These are phyloP conservation scores for Lactarius quietus DNA, from an alignment of 768 basidiomycete genomes.

Conservation along the genomic window DNA sequence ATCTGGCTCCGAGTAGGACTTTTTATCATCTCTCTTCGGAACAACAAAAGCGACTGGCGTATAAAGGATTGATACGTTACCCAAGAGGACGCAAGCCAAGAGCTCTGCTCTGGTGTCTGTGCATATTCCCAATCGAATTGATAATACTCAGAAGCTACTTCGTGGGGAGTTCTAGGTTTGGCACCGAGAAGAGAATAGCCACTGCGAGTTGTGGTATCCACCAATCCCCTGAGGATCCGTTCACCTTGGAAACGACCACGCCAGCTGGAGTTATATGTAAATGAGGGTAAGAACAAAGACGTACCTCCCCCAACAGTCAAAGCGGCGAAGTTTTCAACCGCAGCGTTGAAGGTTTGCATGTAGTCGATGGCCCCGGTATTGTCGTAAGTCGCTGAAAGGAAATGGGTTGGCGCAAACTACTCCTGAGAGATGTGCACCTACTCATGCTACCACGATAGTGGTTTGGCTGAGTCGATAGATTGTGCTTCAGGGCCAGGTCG, in stretches of 20 bases:
- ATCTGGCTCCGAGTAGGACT: slow-evolving; percentile 37
- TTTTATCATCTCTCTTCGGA: slow-evolving; percentile 27
- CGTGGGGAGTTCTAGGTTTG: slow-evolving; percentile 44
- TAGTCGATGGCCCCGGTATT: slow-evolving; percentile 48
- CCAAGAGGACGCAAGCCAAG: slow-evolving; percentile 62
- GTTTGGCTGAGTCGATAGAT: slow-evolving; percentile 44
- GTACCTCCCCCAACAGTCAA: slow-evolving; percentile 47
- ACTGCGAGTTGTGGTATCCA: slow-evolving; percentile 52
- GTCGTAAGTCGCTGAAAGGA: slow-evolving; percentile 49
- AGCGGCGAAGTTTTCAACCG: slow-evolving; percentile 39
- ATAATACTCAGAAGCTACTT: slow-evolving; percentile 55
- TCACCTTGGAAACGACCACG: slow-evolving; percentile 35
- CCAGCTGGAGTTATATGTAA: neutral
- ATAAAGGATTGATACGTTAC: slow-evolving; percentile 35
- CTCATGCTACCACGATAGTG: slow-evolving; percentile 41
- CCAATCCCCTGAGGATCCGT: slow-evolving; percentile 43
- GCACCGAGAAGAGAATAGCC: slow-evolving; percentile 52
- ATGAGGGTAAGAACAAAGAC: neutral
- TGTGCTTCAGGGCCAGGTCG: slow-evolving; percentile 52
- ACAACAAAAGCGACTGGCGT: slow-evolving; percentile 29
- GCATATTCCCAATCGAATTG: slow-evolving; percentile 47
- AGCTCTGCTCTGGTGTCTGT: slow-evolving; percentile 60
- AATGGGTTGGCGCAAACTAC: neutral
- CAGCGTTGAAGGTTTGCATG: slow-evolving; percentile 41
- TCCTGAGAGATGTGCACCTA: slow-evolving; percentile 31